Evolutionary conservation across 441 rosid species (phyloP), one percentile per base, ranked within the genome.

Genomic region (Erysimum cheiri): DNA sequence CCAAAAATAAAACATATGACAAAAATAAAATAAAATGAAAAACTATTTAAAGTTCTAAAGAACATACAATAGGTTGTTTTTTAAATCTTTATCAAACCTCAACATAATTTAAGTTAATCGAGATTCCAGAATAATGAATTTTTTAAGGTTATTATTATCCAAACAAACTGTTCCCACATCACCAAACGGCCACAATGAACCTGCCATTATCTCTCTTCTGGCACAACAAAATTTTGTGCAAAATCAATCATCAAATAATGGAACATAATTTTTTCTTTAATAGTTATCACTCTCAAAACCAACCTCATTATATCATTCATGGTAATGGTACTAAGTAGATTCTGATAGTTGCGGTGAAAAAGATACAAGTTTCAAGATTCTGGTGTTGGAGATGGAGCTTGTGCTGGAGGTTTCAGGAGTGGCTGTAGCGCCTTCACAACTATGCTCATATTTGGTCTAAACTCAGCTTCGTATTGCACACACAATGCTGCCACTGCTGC

Each of bases 401-500:
- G 79, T 71, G 80, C 78, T n/a, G 87, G 78, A 70, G 83, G 0
- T 80, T 79, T 88, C 55, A 87, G 66, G 7, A 88, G 85, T 1
- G 94, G 91, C 64, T 87, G 91, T 54, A 88, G 78, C 46, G 94
- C 94, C 84, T 88, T 88, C 47, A 88, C 91, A 8, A 88, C 94
- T 31, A 88, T 88, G 80, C 91, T 87, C 94, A 88, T 88, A 52
- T 85, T 88, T 12, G 94, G 94, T 50, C 94, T 85, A 74, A 87
- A 88, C 75, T 88, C 94, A 8, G 94, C 73, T 83, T 88, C 94
- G 57, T 88, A 88, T 64, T 88, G 94, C 68, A 88, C 94, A 61
- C 94, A 88, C 71, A 88, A 79, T 64, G 94, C 94, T 67, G 94
- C 94, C 56, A 88, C 94, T 0, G 94, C 91, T 35, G 91, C 94